Conservation (phyloP, 192 early-diverging fungal genomes). For the Backusella morwellensis region DNA sequence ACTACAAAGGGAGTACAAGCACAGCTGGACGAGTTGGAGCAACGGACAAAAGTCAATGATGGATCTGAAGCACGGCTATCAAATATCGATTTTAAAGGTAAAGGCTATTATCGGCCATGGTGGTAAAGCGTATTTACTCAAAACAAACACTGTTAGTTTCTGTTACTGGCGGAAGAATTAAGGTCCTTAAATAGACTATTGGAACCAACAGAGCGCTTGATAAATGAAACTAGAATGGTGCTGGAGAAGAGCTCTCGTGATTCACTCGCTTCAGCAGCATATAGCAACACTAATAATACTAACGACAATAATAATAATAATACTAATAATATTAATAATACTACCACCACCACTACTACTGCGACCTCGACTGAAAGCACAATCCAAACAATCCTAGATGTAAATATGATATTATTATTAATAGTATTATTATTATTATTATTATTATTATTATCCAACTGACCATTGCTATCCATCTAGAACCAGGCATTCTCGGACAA, state of each 20-base stretch:
- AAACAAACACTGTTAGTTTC: neutral
- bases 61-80: neutral
- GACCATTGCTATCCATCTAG: neutral
- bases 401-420: neutral
- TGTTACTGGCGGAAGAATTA: neutral
- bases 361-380: neutral
- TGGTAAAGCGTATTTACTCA: neutral
- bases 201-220: neutral
- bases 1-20: neutral
- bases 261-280: neutral
- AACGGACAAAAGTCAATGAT: neutral
- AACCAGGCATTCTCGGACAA: slow-evolving; percentile 3
- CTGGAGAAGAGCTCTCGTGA: neutral
- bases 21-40: neutral
- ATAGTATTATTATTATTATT: too few species aligned
- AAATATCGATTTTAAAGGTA: neutral
- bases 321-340: too few species aligned
- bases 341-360: too few species aligned
- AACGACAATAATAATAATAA: neutral
- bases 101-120: neutral
- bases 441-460: too few species aligned
- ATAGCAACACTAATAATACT: neutral
- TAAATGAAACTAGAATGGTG: neutral
- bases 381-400: neutral
- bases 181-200: neutral